Evolutionary conservation across 345 rosid species (phyloP).

Genomic region (Sisymbrium irio): DNA sequence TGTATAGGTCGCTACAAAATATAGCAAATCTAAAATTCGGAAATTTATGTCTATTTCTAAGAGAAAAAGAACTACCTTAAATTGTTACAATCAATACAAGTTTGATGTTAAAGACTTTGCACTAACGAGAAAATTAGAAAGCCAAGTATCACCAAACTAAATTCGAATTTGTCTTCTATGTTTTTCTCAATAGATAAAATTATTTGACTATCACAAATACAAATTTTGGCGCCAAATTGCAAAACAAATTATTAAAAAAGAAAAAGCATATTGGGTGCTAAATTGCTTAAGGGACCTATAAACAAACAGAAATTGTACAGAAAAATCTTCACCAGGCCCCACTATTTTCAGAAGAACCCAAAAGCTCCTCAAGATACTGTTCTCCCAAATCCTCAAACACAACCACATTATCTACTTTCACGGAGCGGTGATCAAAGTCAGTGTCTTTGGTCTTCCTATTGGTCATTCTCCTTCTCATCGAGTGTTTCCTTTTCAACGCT

Average conservation of each 20-base stretch:
- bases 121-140: neutral
- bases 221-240: neutral
- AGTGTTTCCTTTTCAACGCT: constrained; percentile 79
- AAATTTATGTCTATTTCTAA: no score
- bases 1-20: no score
- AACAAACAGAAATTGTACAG: constrained; percentile 7
- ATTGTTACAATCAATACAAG: no score
- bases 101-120: neutral
- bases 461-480: constrained; percentile 58
- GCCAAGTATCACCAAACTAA: neutral
- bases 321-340: constrained; percentile 32
- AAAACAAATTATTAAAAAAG: neutral
- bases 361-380: constrained; percentile 67
- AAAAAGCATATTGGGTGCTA: neutral
- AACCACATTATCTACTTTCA: constrained; percentile 47
- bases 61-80: no score
- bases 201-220: neutral
- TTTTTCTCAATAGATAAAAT: neutral
- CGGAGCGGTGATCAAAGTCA: constrained; percentile 29
- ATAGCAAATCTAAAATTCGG: no score
- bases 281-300: constrained; percentile 6
- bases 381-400: constrained; percentile 82
- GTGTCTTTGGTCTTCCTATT: constrained; percentile 40
- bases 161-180: neutral
- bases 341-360: constrained; percentile 42